Conservation (phyloP, 73 alveolate species). For the Symbiodinium natans region DNA sequence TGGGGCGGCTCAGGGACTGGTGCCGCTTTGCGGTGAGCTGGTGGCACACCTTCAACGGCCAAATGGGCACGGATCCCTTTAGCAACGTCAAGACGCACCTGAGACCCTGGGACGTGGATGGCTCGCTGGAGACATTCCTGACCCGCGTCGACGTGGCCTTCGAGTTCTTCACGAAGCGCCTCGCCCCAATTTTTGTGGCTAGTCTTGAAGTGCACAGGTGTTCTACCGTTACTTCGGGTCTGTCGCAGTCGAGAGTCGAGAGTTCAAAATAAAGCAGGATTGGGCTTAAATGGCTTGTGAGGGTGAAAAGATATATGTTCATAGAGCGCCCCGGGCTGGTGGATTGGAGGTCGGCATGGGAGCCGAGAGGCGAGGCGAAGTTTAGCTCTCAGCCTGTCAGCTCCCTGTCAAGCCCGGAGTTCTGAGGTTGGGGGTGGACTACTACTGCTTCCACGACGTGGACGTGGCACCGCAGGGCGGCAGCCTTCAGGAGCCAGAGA, state of each 20-base stretch:
- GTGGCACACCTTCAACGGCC: conserved; percentile 91
- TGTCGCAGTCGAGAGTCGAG: no score
- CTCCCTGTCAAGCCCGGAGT: background rate
- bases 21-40: conserved; percentile 88
- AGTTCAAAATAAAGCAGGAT: no score
- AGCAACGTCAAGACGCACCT: conserved; percentile 80
- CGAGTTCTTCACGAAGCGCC: conserved; percentile 83
- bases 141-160: conserved; percentile 90
- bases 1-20: conserved; percentile 24
- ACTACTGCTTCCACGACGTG: conserved; percentile 84
- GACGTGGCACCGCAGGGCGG: conserved; percentile 89
- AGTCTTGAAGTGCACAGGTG: no score
- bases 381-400: background rate
- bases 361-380: no score
- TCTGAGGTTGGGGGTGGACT: conserved; percentile 75
- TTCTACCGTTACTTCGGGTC: no score
- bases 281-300: no score
- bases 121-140: conserved; percentile 72
- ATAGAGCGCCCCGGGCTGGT: no score
- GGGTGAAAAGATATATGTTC: no score
- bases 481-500: background rate
- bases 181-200: no score
- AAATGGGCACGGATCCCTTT: conserved; percentile 87
- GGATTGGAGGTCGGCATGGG: no score
- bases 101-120: conserved; percentile 92